Percentiles rank a stretch among this genome's conserved stretches.
Evolutionary conservation across 1,284 basidiomycete genomes (phyloP).

Genomic region (Trichosporon ovoides): DNA sequence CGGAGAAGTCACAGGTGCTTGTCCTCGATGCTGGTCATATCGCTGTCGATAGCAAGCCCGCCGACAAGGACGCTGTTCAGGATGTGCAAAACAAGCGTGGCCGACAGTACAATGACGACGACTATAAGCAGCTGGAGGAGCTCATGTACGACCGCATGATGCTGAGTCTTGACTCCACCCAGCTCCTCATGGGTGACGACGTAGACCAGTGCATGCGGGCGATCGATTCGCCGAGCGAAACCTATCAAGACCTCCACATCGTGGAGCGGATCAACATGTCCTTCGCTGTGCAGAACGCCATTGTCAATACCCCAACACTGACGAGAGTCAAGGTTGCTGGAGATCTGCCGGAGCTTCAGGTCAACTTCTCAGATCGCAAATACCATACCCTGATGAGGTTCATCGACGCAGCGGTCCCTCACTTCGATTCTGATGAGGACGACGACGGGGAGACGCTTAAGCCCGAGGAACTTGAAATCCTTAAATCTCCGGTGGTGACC

Average conservation of each 20-base stretch:
- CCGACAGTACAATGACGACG: conserved; percentile 80
- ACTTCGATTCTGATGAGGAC: conserved; percentile 59
- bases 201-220: conserved; percentile 76
- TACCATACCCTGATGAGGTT: conserved; percentile 89
- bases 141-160: conserved; percentile 95
- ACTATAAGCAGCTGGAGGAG: conserved; percentile 80
- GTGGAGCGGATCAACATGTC: conserved; percentile 91
- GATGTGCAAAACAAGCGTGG: conserved; percentile 80
- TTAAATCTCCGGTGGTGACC: background rate
- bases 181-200: conserved; percentile 88
- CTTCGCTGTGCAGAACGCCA: conserved; percentile 87
- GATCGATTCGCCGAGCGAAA: conserved; percentile 54
- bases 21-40: conserved; percentile 97
- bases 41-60: conserved; percentile 83
- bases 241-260: conserved; percentile 66
- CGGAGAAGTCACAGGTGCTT: conserved; percentile 73
- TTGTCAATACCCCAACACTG: conserved; percentile 78
- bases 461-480: background rate
- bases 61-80: conserved; percentile 73
- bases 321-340: conserved; percentile 90
- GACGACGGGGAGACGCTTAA: conserved; percentile 4
- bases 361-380: conserved; percentile 94
- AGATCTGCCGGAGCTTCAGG: conserved; percentile 76
- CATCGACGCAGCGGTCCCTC: conserved; percentile 85
- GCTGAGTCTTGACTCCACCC: conserved; percentile 75